Percentiles rank a stretch among this genome's conserved stretches.
Conservation (phyloP, 2,329 filamentous ascomycete genomes). For the Colletotrichum euphorbiae region DNA sequence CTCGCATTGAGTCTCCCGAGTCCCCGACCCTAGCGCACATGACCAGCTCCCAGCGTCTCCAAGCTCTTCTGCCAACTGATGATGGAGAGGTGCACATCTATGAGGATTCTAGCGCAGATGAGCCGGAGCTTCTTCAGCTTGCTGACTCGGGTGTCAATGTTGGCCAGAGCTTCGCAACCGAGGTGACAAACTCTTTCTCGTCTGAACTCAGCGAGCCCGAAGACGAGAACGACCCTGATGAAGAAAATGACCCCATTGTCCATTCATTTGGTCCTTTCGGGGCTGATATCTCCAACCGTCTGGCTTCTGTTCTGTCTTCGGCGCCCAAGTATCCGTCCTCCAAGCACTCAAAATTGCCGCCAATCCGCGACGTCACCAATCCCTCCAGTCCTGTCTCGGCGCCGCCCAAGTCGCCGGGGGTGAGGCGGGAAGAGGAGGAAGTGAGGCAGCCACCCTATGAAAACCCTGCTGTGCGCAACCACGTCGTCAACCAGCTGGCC, state of each 20-base stretch:
- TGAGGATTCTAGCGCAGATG: conserved; percentile 42
- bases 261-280: conserved; percentile 94
- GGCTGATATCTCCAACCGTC: conserved; percentile 82
- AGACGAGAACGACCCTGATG: conserved; percentile 73
- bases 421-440: conserved; percentile 30
- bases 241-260: conserved; percentile 94
- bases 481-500: conserved; percentile 94
- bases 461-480: conserved; percentile 72
- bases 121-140: conserved; percentile 54
- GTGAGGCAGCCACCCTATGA: conserved; percentile 41
- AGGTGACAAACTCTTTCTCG: conserved; percentile 64
- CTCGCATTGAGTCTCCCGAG: conserved; percentile 77
- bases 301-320: conserved; percentile 80
- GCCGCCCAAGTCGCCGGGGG: conserved; percentile 22
- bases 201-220: conserved; percentile 67
- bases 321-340: conserved; percentile 66
- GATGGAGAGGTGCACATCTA: conserved; percentile 43
- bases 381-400: conserved; percentile 36
- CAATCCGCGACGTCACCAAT: conserved; percentile 25
- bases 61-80: conserved; percentile 54
- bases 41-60: conserved; percentile 58
- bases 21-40: conserved; percentile 66
- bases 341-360: conserved; percentile 25
- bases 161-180: conserved; percentile 62
- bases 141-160: conserved; percentile 41